A percentile compares a stretch with the other conserved stretches of the same genome.
Conservation (phyloP, 345 rosid genomes). For the Gossypium stocksii region DNA sequence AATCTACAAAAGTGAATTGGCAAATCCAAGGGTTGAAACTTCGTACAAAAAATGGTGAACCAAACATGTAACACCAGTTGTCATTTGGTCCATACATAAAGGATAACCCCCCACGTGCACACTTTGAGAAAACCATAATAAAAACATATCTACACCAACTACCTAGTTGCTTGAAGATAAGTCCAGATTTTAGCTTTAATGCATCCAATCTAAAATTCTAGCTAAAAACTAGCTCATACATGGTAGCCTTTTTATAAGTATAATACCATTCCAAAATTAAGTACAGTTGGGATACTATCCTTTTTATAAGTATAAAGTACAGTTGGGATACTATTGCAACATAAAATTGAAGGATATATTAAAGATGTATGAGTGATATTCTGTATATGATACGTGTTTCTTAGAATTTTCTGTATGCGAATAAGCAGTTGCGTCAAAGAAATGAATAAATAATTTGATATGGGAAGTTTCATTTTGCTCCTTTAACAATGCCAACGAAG, state of each 20-base stretch:
- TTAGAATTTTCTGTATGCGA: background rate
- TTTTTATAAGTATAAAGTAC: background rate
- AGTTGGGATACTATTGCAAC: background rate
- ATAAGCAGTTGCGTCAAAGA: slow-evolving; percentile 18
- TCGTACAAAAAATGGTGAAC: slow-evolving; percentile 11
- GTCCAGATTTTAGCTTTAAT: background rate
- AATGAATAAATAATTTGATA: background rate
- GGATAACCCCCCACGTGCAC: slow-evolving; percentile 14
- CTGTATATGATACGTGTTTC: background rate
- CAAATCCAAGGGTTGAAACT: slow-evolving; percentile 13
- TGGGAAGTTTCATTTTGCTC: slow-evolving; percentile 20
- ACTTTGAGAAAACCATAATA: background rate
- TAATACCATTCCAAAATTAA: background rate
- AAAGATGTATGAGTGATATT: slow-evolving; percentile 7
- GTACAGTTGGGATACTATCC: background rate
- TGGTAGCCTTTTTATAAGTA: background rate
- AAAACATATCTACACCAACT: background rate
- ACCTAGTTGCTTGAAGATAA: background rate
- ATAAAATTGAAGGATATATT: background rate
- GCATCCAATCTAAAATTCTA: background rate
- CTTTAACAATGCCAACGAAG: slow-evolving; percentile 32
- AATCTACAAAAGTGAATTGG: slow-evolving; percentile 10
- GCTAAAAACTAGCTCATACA: background rate
- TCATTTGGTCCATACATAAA: slow-evolving; percentile 9
- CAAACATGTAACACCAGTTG: slow-evolving; percentile 16